These are phyloP conservation scores for Saturnispora serradocipensis DNA, from an alignment of 805 yeast genomes.

Conservation along the genomic window DNA sequence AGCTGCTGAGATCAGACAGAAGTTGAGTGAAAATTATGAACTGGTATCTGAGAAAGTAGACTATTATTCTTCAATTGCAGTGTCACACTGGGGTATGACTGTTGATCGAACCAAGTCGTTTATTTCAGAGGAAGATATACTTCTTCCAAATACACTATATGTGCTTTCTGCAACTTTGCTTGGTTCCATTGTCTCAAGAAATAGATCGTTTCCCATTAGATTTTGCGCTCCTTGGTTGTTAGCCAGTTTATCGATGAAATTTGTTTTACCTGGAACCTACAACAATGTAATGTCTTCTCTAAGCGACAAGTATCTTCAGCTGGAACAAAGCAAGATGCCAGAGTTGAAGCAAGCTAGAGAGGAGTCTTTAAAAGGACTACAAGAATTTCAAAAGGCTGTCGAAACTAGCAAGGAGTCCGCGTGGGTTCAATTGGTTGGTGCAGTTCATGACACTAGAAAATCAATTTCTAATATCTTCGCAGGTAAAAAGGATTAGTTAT, in stretches of 20 bases:
- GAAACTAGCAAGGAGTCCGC: conserved; percentile 1
- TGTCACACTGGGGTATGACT: conserved; percentile 33
- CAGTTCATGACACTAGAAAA: conserved; percentile 9
- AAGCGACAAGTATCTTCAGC: conserved; percentile 13
- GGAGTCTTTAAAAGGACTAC: conserved; percentile 5
- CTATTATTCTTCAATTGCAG: conserved; percentile 38
- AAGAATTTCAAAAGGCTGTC: not conserved
- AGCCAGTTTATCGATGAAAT: conserved; percentile 36
- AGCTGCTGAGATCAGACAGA: conserved; percentile 32
- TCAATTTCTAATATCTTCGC: not conserved
- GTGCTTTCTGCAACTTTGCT: conserved; percentile 46
- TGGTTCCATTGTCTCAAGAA: conserved; percentile 46
- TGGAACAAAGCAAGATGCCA: conserved; percentile 31
- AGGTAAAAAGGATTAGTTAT: not conserved
- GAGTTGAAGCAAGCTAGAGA: conserved; percentile 24
- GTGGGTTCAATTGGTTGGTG: conserved; percentile 8
- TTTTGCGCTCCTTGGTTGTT: conserved; percentile 42
- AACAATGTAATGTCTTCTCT: conserved; percentile 24
- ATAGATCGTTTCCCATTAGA: conserved; percentile 39
- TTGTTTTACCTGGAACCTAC: conserved; percentile 44
- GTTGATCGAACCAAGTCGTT: conserved; percentile 26
- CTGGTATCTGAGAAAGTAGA: conserved; percentile 34
- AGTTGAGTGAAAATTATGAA: conserved; percentile 30
- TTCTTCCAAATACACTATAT: conserved; percentile 46
- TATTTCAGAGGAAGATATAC: conserved; percentile 47